Base-by-base conservation (phyloP, 2,329 filamentous ascomycete species). In the Zopfia rhizophila region DNA sequence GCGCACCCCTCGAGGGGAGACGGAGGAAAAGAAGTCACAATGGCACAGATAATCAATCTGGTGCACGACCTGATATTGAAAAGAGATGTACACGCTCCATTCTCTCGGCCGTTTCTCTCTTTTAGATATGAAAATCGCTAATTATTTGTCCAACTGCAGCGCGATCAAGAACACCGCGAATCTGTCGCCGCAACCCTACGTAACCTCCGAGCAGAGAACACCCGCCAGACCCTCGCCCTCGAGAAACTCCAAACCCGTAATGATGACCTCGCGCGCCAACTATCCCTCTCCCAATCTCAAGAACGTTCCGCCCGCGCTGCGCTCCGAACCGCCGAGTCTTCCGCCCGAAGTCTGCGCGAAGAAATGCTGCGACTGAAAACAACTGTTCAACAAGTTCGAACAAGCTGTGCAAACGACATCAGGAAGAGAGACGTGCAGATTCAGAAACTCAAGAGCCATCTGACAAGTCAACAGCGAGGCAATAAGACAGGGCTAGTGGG, bases 21-120 rank as follows among this genome's bases (percentile, higher is more conserved):
- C 53, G 80, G 81, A 13, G 83, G 82, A 13, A 79, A 83, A 25
- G 81, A 82, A 64, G 83, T 82, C 38, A 89, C 89, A 13, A 93
- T 94, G 86, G 88, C 89, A 14, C 84, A 86, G 56, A 87, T 97
- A 60, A 96, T 99, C 75, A 89, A 93, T 66, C 82, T 99, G 17
- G 85, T 99, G 36, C 96, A 99, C 72, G 94, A 99, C 68, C 75
- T 99, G 59, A 90, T 99, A 48, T 72, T 97, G 49, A 84, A 92
- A 57, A 85, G 92, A 78, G 94, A 99, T 70, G 91, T 96, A 78
- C 61, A 85, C 47, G 8, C 14, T 44, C 32, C 3, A 8, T 3
- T 7, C 16, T 38, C 13, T 18, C 4, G 7, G 8, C 14, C 3
- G 13, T 36, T 11, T 2, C 11, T 13, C 21, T 10, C 10, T 22